Base-by-base conservation (phyloP, 2,329 filamentous ascomycete species). In the Penicillium janthinellum region DNA sequence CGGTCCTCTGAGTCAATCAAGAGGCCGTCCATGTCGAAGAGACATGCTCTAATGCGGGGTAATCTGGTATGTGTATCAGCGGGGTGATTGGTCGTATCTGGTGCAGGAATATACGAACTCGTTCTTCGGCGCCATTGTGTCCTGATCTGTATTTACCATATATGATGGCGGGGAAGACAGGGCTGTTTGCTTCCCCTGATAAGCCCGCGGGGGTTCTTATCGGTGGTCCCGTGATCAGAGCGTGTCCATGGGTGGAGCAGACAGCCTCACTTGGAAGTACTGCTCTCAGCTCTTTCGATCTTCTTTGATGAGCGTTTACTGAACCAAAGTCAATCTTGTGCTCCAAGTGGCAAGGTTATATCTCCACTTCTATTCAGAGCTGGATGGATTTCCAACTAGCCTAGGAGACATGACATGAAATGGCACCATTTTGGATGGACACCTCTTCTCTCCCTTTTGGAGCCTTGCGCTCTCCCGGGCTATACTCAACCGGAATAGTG, bases 21-120 rank as follows among this genome's bases (percentile, higher is more conserved):
- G 38, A 99, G 88, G 61, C 95, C 95, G 77, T 99, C 95, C 93
- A 98, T 97, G 82, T 99, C 95, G 76, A 99, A 98, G 65, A 99
- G 88, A 77, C 93, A 97, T 67, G 94, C 95, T 68, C 92, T 86
- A 60, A 98, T 84, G 49, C 89, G 87, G 20, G 91, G 90, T 76
- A 92, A 88, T 73, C 89, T 91, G 70, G 31, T 2, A 39, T 38
- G 2, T 1, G 3, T 15, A 55, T 65, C 56, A 67, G 57, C 57
- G 39, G n/a, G 8, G 20, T 11, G 22, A 1, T 7, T 6, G 5
- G 7, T 3, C 4, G 20, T 8, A n/a, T 20, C 10, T 12, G 5
- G 14, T 34, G 3, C 22, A 31, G 34, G 6, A 15, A 14, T 12
- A 8, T 14, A 42, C 50, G 5, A 25, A 58, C 56, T 58, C 56